These are phyloP conservation scores for Hanseniaspora pseudoguilliermondii DNA, from an alignment of 805 yeast species.

Conservation along the genomic window DNA sequence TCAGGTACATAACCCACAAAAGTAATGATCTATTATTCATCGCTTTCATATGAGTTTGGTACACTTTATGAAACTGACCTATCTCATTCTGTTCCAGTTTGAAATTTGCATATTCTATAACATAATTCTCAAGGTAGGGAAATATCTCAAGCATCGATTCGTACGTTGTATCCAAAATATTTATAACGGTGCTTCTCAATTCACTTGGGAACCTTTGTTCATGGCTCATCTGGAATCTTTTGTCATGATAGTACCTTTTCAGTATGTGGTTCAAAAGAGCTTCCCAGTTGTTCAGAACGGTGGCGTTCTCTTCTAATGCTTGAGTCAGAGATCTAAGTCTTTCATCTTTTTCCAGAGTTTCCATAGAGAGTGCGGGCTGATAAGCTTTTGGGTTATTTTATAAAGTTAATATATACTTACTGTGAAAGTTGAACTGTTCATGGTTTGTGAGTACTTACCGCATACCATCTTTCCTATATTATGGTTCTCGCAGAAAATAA, in stretches of 20 bases:
- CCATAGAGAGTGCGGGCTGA: background rate
- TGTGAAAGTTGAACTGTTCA: too few relatives aligned
- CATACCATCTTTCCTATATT: too few relatives aligned
- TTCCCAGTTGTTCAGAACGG: slow-evolving; percentile 25
- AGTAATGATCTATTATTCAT: slow-evolving; percentile 24
- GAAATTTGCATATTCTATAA: slow-evolving; percentile 26
- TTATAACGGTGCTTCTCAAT: background rate
- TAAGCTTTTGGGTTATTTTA: background rate
- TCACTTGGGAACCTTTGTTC: background rate
- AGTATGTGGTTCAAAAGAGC: slow-evolving; percentile 20
- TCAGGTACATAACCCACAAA: slow-evolving; percentile 25
- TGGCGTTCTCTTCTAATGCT: slow-evolving; percentile 15
- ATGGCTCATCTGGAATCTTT: slow-evolving; percentile 17
- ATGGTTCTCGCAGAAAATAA: too few relatives aligned
- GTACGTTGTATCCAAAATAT: slow-evolving; percentile 17
- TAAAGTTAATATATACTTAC: too few relatives aligned
- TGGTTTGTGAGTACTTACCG: too few relatives aligned
- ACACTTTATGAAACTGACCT: slow-evolving; percentile 20
- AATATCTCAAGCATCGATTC: slow-evolving; percentile 23
- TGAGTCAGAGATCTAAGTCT: background rate
- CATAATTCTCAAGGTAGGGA: slow-evolving; percentile 26
- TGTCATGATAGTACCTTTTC: slow-evolving; percentile 14
- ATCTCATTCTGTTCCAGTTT: slow-evolving; percentile 26
- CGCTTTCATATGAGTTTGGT: slow-evolving; percentile 18
- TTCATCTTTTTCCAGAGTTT: background rate